Evolutionary conservation across 257 asterid genomes (phyloP).

Genomic region (Solanum sitiens): DNA sequence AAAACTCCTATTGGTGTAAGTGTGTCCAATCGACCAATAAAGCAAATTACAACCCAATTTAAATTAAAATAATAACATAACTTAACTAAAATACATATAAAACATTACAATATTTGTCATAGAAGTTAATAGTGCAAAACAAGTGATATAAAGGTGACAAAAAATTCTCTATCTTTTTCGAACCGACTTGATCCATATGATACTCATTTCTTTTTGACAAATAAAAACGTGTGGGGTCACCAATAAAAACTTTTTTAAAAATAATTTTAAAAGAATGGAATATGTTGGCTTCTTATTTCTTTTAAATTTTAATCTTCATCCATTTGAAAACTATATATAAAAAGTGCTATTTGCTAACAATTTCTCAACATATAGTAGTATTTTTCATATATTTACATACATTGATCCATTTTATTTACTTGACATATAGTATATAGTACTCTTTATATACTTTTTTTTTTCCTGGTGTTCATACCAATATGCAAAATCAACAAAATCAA

Average conservation of each 20-base stretch:
- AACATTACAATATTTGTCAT: no score
- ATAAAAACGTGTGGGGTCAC: not conserved
- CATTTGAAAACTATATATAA: not conserved
- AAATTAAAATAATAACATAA: no score
- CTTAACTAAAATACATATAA: no score
- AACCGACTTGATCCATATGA: not conserved
- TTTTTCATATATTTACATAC: not conserved
- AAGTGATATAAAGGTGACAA: not conserved
- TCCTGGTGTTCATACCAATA: conserved; percentile 6
- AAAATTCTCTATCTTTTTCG: not conserved
- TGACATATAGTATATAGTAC: not conserved
- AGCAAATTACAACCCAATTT: not conserved
- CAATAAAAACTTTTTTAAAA: not conserved
- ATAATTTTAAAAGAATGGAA: no score
- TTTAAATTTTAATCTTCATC: not conserved
- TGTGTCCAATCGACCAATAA: not conserved
- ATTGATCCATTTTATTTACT: not conserved
- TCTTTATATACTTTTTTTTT: not conserved
- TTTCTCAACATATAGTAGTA: not conserved
- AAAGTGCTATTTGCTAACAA: not conserved
- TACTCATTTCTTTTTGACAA: not conserved
- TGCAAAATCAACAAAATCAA: conserved; percentile 25
- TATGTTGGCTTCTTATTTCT: not conserved
- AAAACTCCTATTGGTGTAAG: not conserved
- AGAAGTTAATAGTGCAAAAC: not conserved